phyloP scores from a whole-genome alignment of 345 rosid genomes.

The Cardamine occulta region DNA sequence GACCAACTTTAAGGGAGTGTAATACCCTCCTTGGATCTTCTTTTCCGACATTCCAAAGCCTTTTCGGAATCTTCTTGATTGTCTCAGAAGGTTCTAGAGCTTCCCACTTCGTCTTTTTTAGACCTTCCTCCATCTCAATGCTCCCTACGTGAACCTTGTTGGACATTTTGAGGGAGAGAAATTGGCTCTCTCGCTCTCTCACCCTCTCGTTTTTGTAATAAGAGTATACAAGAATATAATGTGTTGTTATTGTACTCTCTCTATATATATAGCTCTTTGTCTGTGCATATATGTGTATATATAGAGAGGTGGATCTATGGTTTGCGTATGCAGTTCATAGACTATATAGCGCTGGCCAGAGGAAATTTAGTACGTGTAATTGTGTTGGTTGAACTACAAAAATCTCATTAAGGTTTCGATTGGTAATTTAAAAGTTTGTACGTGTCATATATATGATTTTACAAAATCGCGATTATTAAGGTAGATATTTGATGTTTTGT shows the following conservation, averaged over 20 bases:
- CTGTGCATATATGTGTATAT: not conserved
- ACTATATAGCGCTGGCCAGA: slow-evolving; percentile 10
- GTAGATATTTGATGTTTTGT: not conserved
- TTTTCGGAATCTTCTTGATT: slow-evolving; percentile 48
- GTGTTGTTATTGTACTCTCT: slow-evolving; percentile 12
- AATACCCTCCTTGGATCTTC: slow-evolving; percentile 80
- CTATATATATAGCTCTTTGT: slow-evolving; percentile 32
- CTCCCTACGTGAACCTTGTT: slow-evolving; percentile 41
- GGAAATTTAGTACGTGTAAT: slow-evolving; percentile 30
- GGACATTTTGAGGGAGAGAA: slow-evolving; percentile 37
- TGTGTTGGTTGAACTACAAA: slow-evolving; percentile 38
- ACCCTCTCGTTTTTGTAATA: not conserved
- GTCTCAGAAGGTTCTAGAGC: slow-evolving; percentile 37
- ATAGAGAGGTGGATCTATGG: slow-evolving; percentile 17
- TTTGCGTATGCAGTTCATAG: slow-evolving; percentile 20
- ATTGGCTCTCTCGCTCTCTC: not conserved
- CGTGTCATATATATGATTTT: slow-evolving; percentile 15
- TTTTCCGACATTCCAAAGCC: slow-evolving; percentile 56
- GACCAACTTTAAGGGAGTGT: slow-evolving; percentile 88
- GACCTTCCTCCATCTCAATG: slow-evolving; percentile 33
- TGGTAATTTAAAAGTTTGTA: not conserved
- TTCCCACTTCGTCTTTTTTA: slow-evolving; percentile 41
- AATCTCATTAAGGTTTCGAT: slow-evolving; percentile 16
- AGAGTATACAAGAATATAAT: slow-evolving; percentile 29
- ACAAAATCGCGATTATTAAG: not conserved